Evolutionary conservation across 2,329 filamentous ascomycete species (phyloP).

Genomic region (Fusarium sp.): DNA sequence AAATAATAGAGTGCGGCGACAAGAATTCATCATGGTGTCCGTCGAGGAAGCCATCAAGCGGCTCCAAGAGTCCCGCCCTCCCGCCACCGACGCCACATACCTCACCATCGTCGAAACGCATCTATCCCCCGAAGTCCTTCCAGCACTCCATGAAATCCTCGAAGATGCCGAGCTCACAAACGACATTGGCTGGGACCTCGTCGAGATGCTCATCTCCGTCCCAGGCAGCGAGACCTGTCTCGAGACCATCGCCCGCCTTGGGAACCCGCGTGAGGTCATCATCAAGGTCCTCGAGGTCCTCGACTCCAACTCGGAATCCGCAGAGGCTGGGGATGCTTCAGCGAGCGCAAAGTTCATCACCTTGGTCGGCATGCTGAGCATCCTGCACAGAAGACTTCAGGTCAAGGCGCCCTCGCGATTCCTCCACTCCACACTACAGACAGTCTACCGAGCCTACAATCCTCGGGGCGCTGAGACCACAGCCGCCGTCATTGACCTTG

Average conservation of each 20-base stretch:
- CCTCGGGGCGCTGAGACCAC: slow-evolving; percentile 74
- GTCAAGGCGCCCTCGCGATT: slow-evolving; percentile 84
- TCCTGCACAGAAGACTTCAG: slow-evolving; percentile 78
- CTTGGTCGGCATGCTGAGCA: slow-evolving; percentile 76
- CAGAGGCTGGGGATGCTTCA: slow-evolving; percentile 50
- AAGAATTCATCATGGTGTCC: slow-evolving; percentile 42
- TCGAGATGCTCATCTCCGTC: slow-evolving; percentile 77
- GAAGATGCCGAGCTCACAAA: slow-evolving; percentile 75
- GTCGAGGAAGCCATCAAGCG: slow-evolving; percentile 56
- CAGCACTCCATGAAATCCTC: slow-evolving; percentile 74
- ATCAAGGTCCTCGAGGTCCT: slow-evolving; percentile 82
- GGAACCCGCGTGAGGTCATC: slow-evolving; percentile 84
- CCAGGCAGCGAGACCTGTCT: slow-evolving; percentile 77
- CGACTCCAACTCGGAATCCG: slow-evolving; percentile 58
- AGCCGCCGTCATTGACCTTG: slow-evolving; percentile 74
- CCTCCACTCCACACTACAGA: slow-evolving; percentile 79
- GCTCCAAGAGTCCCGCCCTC: slow-evolving; percentile 61
- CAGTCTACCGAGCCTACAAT: slow-evolving; percentile 74
- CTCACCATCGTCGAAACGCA: slow-evolving; percentile 82
- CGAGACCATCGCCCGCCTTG: slow-evolving; percentile 78
- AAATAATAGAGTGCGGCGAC: neutral
- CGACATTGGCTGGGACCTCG: slow-evolving; percentile 86
- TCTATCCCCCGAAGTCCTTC: slow-evolving; percentile 73
- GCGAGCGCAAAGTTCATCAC: slow-evolving; percentile 69
- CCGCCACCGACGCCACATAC: slow-evolving; percentile 75